These are phyloP conservation scores for Hypomontagnella submonticulosa DNA, from an alignment of 495 filamentous ascomycete species.

Conservation along the genomic window DNA sequence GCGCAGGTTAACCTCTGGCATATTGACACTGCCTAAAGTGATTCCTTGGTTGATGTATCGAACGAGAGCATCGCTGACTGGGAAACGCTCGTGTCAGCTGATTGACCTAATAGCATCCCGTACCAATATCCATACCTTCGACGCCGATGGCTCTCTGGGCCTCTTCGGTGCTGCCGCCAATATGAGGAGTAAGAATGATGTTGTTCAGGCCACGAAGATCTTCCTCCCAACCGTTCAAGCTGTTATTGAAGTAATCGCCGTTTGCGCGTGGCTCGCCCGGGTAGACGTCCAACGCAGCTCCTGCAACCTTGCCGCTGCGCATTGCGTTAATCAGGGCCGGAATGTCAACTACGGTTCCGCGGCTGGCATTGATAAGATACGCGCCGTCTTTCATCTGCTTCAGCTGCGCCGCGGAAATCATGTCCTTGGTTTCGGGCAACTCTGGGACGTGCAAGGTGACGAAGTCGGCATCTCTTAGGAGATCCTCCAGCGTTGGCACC, in stretches of 20 bases:
- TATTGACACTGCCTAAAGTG: slow-evolving; percentile 91
- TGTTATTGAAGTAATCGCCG: slow-evolving; percentile 90
- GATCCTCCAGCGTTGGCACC: slow-evolving; percentile 76
- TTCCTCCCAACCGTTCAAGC: slow-evolving; percentile 87
- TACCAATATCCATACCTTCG: slow-evolving; percentile 61
- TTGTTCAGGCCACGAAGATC: slow-evolving; percentile 89
- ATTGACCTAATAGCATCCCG: background rate
- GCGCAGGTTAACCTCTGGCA: slow-evolving; percentile 92
- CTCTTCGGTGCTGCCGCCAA: slow-evolving; percentile 97
- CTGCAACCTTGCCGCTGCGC: slow-evolving; percentile 88
- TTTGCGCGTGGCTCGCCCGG: slow-evolving; percentile 93
- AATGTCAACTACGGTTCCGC: slow-evolving; percentile 94
- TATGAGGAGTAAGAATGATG: slow-evolving; percentile 94
- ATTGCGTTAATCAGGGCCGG: slow-evolving; percentile 90
- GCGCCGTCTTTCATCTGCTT: slow-evolving; percentile 90
- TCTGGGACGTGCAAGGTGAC: slow-evolving; percentile 95
- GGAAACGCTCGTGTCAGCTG: slow-evolving; percentile 11
- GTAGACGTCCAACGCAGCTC: slow-evolving; percentile 95
- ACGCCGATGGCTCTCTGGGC: slow-evolving; percentile 96
- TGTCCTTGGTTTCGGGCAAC: slow-evolving; percentile 86
- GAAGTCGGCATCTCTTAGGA: slow-evolving; percentile 87
- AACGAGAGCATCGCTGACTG: slow-evolving; percentile 83
- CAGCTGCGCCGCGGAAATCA: slow-evolving; percentile 83
- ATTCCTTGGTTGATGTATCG: slow-evolving; percentile 93
- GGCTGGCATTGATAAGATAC: slow-evolving; percentile 95